Percentiles rank a stretch among this genome's conserved stretches.
Evolutionary conservation across 768 basidiomycete species (phyloP).

Genomic region (Udeniomyces megalosporus): DNA sequence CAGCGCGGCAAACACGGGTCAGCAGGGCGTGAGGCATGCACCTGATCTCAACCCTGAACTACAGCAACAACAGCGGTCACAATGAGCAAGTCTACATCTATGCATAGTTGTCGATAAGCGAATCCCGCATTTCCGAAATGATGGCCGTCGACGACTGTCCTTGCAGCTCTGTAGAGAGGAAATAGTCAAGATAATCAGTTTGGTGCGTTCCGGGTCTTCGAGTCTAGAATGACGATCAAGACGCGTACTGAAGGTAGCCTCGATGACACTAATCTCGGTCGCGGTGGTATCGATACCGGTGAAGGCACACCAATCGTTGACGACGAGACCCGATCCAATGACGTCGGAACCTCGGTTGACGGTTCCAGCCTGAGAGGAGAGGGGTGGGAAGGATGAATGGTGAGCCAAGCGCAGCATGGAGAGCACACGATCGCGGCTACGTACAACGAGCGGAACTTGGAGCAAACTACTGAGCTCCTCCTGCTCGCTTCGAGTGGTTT

Average conservation of each 20-base stretch:
- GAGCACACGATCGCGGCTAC: no score
- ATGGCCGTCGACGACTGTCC: slow-evolving; percentile 66
- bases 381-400: background rate
- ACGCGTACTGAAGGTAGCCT: slow-evolving; percentile 73
- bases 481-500: slow-evolving; percentile 91
- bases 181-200: background rate
- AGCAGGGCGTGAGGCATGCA: no score
- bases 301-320: slow-evolving; percentile 99
- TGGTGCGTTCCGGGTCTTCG: background rate
- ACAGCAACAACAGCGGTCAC: no score
- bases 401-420: no score
- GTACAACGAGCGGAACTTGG: slow-evolving; percentile 83
- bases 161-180: slow-evolving; percentile 48
- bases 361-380: slow-evolving; percentile 66
- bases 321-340: slow-evolving; percentile 89
- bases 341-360: slow-evolving; percentile 98
- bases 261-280: slow-evolving; percentile 94
- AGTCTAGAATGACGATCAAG: background rate
- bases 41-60: no score
- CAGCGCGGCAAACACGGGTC: no score
- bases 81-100: no score
- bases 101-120: slow-evolving; percentile 45
- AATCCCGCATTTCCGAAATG: slow-evolving; percentile 81
- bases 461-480: slow-evolving; percentile 87
- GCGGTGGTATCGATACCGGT: slow-evolving; percentile 99